These are phyloP conservation scores for Lignosus rhinocerotis DNA, from an alignment of 1,284 basidiomycete genomes.

Conservation along the genomic window DNA sequence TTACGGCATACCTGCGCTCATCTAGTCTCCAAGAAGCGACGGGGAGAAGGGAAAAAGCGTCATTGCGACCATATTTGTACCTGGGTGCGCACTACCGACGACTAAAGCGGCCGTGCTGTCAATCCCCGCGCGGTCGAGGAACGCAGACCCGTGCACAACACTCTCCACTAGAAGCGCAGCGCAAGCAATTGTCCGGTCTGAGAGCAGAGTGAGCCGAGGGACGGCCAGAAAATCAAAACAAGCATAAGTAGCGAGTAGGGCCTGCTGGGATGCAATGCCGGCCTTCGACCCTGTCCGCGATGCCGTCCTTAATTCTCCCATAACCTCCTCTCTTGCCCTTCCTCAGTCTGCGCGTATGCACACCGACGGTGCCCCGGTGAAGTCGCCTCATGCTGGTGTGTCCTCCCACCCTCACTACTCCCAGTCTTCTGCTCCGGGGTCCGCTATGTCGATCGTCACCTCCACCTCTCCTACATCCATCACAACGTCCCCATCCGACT, in stretches of 20 bases:
- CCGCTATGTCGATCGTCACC: conserved; percentile 21
- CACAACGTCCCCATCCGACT: conserved; percentile 17
- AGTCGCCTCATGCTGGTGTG: conserved; percentile 4
- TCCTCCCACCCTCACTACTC: conserved; percentile 16
- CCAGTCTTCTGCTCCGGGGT: conserved; percentile 11
- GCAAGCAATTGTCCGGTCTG: conserved; percentile 8
- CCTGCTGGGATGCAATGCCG: conserved; percentile 49
- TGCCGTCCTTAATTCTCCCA: conserved; percentile 72
- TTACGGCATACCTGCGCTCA: neutral
- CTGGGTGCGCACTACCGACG: conserved; percentile 18
- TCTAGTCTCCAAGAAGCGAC: neutral
- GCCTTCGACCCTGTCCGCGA: conserved; percentile 83
- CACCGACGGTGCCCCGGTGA: conserved; percentile 27
- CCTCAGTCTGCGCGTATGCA: conserved; percentile 29
- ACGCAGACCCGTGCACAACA: conserved; percentile 1
- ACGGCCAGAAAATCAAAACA: neutral
- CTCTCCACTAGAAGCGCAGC: neutral
- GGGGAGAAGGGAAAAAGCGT: neutral
- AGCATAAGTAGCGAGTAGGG: conserved; percentile 3
- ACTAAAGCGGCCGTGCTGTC: conserved; percentile 23
- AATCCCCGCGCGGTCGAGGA: conserved; percentile 14
- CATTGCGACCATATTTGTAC: neutral
- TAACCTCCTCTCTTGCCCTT: conserved; percentile 35
- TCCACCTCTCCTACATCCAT: conserved; percentile 14
- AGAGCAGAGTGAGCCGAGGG: conserved; percentile 12